Evolutionary conservation across 2,329 filamentous ascomycete species (phyloP), one percentile per base, ranked within the genome.

Genomic region (Huntiella savannae): DNA sequence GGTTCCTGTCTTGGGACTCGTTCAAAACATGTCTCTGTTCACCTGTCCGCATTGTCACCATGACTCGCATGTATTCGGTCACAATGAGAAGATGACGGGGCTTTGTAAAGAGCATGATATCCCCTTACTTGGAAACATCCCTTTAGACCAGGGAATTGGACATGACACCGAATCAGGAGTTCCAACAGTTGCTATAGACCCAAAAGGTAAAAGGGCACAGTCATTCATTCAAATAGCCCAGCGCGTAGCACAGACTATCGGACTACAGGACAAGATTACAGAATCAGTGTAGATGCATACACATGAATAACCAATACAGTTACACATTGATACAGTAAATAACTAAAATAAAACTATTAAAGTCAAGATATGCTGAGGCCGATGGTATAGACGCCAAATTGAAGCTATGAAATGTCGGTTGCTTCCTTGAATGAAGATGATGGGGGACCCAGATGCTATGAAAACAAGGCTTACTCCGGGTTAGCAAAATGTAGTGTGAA

Each of bases 21-120:
- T 98, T 13, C 80, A 91, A 58, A 94, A 94, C 57, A 94, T 94
- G 86, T 79, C 79, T 5, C 69, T 85, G 34, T 93, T 92, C 58
- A 73, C 70, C 3, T 93, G 86, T 54, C 83, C 83, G 1, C 72
- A 79, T 53, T 95, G 87, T 56, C 69, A 75, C 4, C 69, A 75
- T n/a, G 69, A 78, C 53, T 83, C 79, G 3, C 76, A 75, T 51
- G 77, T 94, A 16, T 91, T 92, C 57, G 81, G 82, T 2, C 69
- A 70, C 0, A 67, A 69, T 34, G 71, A 75, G 49, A 73, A 75
- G 12, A 82, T 88, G 1, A 63, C 68, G 34, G 68, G 66, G 22
- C 72, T 87, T 54, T 94, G 87, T 56, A 60, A 66, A 33, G 76
- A 84, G 49, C 69, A 87, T 38, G 71, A 73, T 0, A 75, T 96